Evolutionary conservation across 2,329 filamentous ascomycete genomes (phyloP).

Genomic region (Ploettnerulaceae sp.): DNA sequence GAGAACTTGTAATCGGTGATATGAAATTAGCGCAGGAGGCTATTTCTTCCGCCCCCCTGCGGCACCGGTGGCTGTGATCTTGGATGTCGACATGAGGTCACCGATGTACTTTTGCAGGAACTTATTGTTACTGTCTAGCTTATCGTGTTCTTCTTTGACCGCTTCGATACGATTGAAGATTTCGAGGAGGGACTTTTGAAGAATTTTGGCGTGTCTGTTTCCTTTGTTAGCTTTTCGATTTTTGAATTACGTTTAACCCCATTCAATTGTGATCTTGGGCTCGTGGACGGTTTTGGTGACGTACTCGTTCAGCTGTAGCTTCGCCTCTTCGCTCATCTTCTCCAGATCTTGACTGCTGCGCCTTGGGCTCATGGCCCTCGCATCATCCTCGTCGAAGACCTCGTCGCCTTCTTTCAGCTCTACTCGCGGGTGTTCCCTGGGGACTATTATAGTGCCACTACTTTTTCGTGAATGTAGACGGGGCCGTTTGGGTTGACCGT

Average conservation of each 20-base stretch:
- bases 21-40: too few species aligned
- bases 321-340: slow-evolving; percentile 76
- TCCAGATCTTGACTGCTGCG: slow-evolving; percentile 88
- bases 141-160: slow-evolving; percentile 91
- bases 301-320: slow-evolving; percentile 54
- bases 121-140: slow-evolving; percentile 93
- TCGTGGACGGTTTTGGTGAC: slow-evolving; percentile 33
- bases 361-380: slow-evolving; percentile 89
- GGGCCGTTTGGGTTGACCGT: slow-evolving; percentile 44
- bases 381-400: slow-evolving; percentile 75
- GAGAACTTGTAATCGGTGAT: neutral
- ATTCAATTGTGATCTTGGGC: neutral
- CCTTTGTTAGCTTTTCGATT: slow-evolving; percentile 10
- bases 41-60: slow-evolving; percentile 28
- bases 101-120: slow-evolving; percentile 98
- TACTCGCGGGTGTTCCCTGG: slow-evolving; percentile 68
- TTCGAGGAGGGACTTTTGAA: slow-evolving; percentile 84
- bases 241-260: neutral
- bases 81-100: slow-evolving; percentile 84
- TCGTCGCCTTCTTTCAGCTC: slow-evolving; percentile 65
- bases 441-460: slow-evolving; percentile 78
- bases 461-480: slow-evolving; percentile 69
- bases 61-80: slow-evolving; percentile 52
- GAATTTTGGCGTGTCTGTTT: slow-evolving; percentile 73
- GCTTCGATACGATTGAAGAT: slow-evolving; percentile 93